Percentiles rank a stretch among this genome's conserved stretches.
These are phyloP conservation scores for Aspergillus texensis DNA, from an alignment of 2,329 filamentous ascomycete genomes.

Conservation along the genomic window DNA sequence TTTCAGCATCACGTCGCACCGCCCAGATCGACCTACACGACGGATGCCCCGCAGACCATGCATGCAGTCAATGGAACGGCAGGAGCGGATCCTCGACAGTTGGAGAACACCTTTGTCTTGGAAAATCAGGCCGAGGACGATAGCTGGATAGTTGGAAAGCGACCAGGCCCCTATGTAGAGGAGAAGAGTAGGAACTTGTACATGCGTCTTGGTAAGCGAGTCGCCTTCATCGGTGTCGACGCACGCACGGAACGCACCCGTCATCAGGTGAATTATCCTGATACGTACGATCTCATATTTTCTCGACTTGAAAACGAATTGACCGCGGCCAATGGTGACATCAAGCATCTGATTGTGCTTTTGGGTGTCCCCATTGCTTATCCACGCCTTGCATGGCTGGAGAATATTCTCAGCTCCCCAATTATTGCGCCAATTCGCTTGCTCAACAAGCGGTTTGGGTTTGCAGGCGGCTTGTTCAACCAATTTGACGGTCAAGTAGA, in stretches of 20 bases:
- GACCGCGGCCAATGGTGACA: conserved; percentile 52
- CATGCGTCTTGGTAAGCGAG: conserved; percentile 65
- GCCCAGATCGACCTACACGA: conserved; percentile 82
- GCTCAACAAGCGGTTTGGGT: conserved; percentile 84
- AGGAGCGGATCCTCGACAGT: conserved; percentile 67
- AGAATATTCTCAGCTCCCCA: conserved; percentile 86
- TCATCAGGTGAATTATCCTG: conserved; percentile 85
- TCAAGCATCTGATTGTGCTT: conserved; percentile 65
- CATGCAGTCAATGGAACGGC: conserved; percentile 52
- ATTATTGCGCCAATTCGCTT: conserved; percentile 87
- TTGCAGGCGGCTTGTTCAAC: conserved; percentile 87
- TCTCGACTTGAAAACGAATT: conserved; percentile 57
- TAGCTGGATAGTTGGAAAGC: conserved; percentile 77
- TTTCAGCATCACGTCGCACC: conserved; percentile 81
- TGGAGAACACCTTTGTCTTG: conserved; percentile 73
- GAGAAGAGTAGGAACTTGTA: conserved; percentile 64
- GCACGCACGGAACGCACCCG: conserved; percentile 76
- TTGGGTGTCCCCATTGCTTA: conserved; percentile 72
- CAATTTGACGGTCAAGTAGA: conserved; percentile 80
- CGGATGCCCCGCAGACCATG: conserved; percentile 65
- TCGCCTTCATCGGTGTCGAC: conserved; percentile 64
- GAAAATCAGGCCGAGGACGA: conserved; percentile 61
- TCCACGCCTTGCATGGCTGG: conserved; percentile 86
- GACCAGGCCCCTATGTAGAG: conserved; percentile 69
- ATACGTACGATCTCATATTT: conserved; percentile 66